Evolutionary conservation across 2,329 filamentous ascomycete species (phyloP).

Genomic region (Calcarisporium arbuscula): DNA sequence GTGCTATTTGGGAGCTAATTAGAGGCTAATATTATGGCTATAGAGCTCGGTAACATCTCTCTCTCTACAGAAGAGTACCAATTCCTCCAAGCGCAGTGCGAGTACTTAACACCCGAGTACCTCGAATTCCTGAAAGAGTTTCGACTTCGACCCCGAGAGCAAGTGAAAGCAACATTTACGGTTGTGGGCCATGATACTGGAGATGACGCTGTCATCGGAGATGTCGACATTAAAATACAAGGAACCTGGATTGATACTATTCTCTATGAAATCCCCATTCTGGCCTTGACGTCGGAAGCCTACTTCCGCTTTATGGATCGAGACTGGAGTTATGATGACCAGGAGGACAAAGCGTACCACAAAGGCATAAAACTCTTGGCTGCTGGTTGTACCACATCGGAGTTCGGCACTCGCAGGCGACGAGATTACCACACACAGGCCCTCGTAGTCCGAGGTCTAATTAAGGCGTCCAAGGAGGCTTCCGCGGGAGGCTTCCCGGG

Average conservation of each 20-base stretch:
- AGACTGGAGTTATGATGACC: conserved; percentile 84
- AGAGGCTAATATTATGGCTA: conserved; percentile 1
- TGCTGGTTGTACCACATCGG: conserved; percentile 81
- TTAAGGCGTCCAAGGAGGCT: conserved; percentile 67
- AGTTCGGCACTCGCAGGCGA: conserved; percentile 85
- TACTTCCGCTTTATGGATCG: conserved; percentile 96
- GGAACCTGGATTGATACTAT: conserved; percentile 94
- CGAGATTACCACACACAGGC: conserved; percentile 95
- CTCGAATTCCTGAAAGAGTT: conserved; percentile 78
- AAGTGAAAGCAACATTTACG: conserved; percentile 66
- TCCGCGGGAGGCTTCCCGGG: conserved; percentile 59
- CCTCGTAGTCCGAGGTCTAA: conserved; percentile 81
- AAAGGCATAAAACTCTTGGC: conserved; percentile 76
- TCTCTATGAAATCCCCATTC: conserved; percentile 90
- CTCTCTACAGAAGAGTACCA: conserved; percentile 72
- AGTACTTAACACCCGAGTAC: conserved; percentile 73
- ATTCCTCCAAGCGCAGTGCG: conserved; percentile 73
- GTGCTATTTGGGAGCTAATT: no score
- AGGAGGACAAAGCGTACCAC: conserved; percentile 75
- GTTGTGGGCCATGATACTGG: conserved; percentile 50
- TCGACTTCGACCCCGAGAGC: conserved; percentile 71
- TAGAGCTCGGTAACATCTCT: conserved; percentile 75
- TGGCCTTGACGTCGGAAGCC: conserved; percentile 87
- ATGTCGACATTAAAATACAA: conserved; percentile 68
- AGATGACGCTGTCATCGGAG: conserved; percentile 61